Base-by-base conservation (phyloP, 2,329 filamentous ascomycete species). In the Curvularia eragrostidis region DNA sequence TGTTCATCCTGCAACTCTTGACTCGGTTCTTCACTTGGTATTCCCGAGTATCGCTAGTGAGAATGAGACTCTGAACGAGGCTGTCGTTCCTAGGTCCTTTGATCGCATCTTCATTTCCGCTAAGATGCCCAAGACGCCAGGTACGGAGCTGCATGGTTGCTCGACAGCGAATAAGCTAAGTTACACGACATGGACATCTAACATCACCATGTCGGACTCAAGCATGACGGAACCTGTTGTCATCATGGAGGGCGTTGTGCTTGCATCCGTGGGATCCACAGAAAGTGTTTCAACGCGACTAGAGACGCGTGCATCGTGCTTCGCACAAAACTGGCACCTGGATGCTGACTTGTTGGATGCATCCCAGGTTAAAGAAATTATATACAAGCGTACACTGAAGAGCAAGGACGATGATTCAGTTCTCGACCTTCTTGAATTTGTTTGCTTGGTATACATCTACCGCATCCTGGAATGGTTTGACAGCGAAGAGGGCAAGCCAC, bases 31-130 rank as follows among this genome's bases (percentile, higher is more conserved):
- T 4, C 51, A 54, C 21, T 47, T 50, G 0, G 21, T 59, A 21
- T 54, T 56, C 3, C 66, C 61, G 19, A 57, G 58, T 39, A 34
- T 52, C 0, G 52, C 54, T 15, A 62, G 62, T 1, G 54, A 61
- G 3, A 52, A 63, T 21, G 47, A 67, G n/a, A 30, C 51, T 10
- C 51, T 64, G 1, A 54, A 61, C n/a, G 48, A 54, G 18, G 50
- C 55, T 12, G 30, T 54, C 9, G 44, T 58, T 6, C 55, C 55
- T 3, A 47, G 34, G 8, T 56, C 48, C 0, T 52, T 56, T 19
- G 54, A 52, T 36, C 54, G 54, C 26, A 56, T 56, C 2, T 52
- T 56, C 19, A 42, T 56, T 15, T 48, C 54, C 4, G 48, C 42
- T 5, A 2, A 4, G 2, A 56, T 52, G 6, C 54, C 48, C n/a